Base-by-base conservation (phyloP, 2,329 filamentous ascomycete genomes). In the Cladophialophora yegresii region DNA sequence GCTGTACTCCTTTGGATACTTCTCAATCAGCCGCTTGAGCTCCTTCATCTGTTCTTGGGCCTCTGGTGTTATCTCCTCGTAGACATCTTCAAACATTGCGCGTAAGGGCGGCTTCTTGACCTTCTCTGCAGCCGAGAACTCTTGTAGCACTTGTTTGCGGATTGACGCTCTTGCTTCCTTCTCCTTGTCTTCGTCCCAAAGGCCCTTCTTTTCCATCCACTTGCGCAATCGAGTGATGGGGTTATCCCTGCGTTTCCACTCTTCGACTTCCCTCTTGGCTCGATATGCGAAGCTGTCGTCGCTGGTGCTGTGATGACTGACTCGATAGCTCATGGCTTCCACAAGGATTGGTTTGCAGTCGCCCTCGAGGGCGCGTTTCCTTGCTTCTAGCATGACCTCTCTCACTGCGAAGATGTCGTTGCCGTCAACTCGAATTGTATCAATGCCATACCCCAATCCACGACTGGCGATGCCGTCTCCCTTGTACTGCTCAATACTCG, bases 221-320 rank as follows among this genome's bases (percentile, higher is more conserved):
- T 96, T 96, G 23, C 93, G 84, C 62, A 96, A 75, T 12, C 92
- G 84, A 1, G 90, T 92, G 57, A 96, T 89, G 1, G 92, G 92
- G 73, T 96, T 96, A 74, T 96, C 93, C 12, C 92, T 83, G 0
- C 92, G 77, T 77, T 96, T 96, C 92, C 92, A 96, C 75, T 96
- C 91, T 75, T 96, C 90, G 7, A 99, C 95, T 74, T 99, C 95
- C 0, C 97, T 88, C 28, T 89, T 87, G 1, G 93, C 92, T 8
- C 95, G 89, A 79, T 99, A 99, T 0, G 95, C 95, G 73, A 97
- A 99, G 28, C 90, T 95, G 78, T 99, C 95, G 74, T 99, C 95
- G 0, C 90, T 95, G 0, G 95, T 99, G 77, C 92, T 96, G 80
- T 99, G 95, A 75, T 99, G 92, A 6, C 91, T 93, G 50, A 98